Percentiles rank a stretch among this genome's conserved stretches.
Evolutionary conservation across 176 grass and related monocot genomes (phyloP).

Genomic region (Guadua angustifolia): DNA sequence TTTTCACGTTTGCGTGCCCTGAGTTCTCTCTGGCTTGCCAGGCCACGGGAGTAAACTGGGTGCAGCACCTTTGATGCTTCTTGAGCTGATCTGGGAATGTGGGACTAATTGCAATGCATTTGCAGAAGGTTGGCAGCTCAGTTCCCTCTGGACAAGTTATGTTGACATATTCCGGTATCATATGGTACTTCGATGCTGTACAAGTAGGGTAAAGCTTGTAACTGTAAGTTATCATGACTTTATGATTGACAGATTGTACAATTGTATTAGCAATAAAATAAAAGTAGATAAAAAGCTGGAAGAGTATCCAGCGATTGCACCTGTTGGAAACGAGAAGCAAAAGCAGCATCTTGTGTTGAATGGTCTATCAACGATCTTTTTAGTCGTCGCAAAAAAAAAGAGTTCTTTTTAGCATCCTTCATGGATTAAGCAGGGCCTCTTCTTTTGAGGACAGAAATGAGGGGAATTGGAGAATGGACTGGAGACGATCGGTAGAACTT

Average conservation of each 20-base stretch:
- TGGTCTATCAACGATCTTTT: background rate
- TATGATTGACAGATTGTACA: slow-evolving; percentile 58
- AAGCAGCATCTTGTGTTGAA: background rate
- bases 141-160: slow-evolving; percentile 44
- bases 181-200: slow-evolving; percentile 52
- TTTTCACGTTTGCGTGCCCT: slow-evolving; percentile 79
- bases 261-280: slow-evolving; percentile 59
- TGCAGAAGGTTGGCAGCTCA: slow-evolving; percentile 35
- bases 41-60: slow-evolving; percentile 60
- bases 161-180: slow-evolving; percentile 47
- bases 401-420: background rate
- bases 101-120: slow-evolving; percentile 36
- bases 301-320: slow-evolving; percentile 28
- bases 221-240: slow-evolving; percentile 58
- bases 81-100: slow-evolving; percentile 37
- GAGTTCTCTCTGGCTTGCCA: slow-evolving; percentile 89
- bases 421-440: background rate
- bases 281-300: slow-evolving; percentile 45
- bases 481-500: background rate
- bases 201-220: slow-evolving; percentile 59
- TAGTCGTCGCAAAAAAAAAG: background rate
- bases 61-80: slow-evolving; percentile 1
- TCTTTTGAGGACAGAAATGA: background rate
- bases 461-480: no score
- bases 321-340: slow-evolving; percentile 7